Base-by-base conservation (phyloP, 352 stramenopile genomes). In the Pythium vanterpoolii region DNA sequence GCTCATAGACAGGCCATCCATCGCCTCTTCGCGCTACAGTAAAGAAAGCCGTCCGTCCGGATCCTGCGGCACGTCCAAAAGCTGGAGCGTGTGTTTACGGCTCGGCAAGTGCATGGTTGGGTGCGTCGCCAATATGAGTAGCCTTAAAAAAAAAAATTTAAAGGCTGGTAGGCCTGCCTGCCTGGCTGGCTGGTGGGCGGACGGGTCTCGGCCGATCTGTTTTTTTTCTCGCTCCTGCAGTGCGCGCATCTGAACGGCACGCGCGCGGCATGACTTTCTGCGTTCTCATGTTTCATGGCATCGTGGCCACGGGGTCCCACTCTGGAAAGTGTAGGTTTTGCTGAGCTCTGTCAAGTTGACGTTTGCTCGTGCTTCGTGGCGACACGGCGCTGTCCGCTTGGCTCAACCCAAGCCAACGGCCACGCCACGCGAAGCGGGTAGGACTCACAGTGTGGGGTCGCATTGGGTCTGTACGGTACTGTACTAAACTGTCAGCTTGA, bases 241-340 rank as follows among this genome's bases (percentile, higher is more conserved):
- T n/a, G n/a, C n/a, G n/a, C n/a, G n/a, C n/a, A n/a, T n/a, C n/a
- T n/a, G n/a, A n/a, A n/a, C n/a, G n/a, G n/a, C 34, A n/a, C 8
- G 34, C 18, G 34, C 10, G 34, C 11, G 11, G 31, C 6, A 36
- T 36, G 6, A 36, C 31, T 36, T 13, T 36, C 6, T 6, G 9
- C 34, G 44, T 34, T 50, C 24, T 27, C 36, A 43, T 58, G 16
- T 50, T 33, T 68, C 53, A 62, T 56, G 44, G 6, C 13, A 14
- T 62, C 28, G 52, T 38, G 5, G 52, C n/a, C 10, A 7, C 26
- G 5, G 10, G 16, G 30, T 58, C 53, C 53, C 48, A 58, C 53
- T 62, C 18, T 64, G 4, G 34, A 56, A 68, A 69, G 62, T 69
- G 62, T 69, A 69, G 49, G 62, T 64, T 64, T 48, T 59, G 26